phyloP scores from a whole-genome alignment of 2,329 filamentous ascomycete genomes.

The Venturia oleaginea region DNA sequence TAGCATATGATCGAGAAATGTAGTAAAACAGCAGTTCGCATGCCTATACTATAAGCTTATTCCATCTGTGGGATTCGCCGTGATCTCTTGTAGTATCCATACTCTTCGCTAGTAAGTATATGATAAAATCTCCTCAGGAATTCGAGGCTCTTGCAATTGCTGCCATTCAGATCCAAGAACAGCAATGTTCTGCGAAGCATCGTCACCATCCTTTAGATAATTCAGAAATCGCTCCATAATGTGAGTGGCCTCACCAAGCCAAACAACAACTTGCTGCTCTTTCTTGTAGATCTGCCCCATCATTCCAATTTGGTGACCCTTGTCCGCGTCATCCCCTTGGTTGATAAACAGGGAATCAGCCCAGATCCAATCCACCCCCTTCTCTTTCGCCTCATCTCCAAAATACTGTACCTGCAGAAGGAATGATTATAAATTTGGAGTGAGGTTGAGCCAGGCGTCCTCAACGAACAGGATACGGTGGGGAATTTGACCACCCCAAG shows the following conservation, averaged over 20 bases:
- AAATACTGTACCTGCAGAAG: neutral
- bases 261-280: neutral
- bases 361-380: neutral
- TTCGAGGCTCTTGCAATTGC: too few species aligned
- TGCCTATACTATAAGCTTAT: neutral
- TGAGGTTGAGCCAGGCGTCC: neutral
- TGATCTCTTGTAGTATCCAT: neutral
- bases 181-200: too few species aligned
- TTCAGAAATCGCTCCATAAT: neutral
- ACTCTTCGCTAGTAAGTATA: neutral
- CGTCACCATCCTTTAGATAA: neutral
- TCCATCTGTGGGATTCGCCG: neutral
- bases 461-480: neutral
- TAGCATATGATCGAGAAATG: neutral
- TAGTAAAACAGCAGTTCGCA: neutral
- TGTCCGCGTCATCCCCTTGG: slow-evolving; percentile 8
- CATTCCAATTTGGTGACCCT: neutral
- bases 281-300: neutral
- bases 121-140: neutral
- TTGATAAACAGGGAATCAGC: neutral
- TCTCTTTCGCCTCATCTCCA: neutral
- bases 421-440: neutral
- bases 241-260: neutral
- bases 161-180: too few species aligned
- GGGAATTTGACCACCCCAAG: slow-evolving; percentile 4